These are phyloP conservation scores for Penicillium dipodomyicola DNA, from an alignment of 495 filamentous ascomycete species.

Conservation along the genomic window DNA sequence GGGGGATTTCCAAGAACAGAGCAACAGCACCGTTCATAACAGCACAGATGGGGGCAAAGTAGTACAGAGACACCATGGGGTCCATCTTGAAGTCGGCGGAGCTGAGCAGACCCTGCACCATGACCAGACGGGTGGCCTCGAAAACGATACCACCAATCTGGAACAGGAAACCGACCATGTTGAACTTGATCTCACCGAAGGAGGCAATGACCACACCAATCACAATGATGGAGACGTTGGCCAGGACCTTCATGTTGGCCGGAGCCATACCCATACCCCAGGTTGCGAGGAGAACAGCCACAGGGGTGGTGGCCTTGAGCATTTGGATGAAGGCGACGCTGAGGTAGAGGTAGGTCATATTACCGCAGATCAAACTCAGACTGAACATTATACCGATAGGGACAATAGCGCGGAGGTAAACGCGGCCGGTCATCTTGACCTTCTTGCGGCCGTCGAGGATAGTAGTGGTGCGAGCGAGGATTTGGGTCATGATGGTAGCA, in stretches of 20 bases:
- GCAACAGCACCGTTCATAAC: slow-evolving; percentile 81
- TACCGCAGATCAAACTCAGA: slow-evolving; percentile 90
- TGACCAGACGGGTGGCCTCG: slow-evolving; percentile 85
- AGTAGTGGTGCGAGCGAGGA: slow-evolving; percentile 79
- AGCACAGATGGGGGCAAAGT: slow-evolving; percentile 91
- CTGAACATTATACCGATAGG: slow-evolving; percentile 93
- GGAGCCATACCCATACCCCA: slow-evolving; percentile 79
- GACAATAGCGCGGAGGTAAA: slow-evolving; percentile 88
- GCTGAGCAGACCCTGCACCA: slow-evolving; percentile 87
- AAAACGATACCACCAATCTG: slow-evolving; percentile 82
- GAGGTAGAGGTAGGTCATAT: slow-evolving; percentile 89
- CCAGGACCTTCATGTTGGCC: slow-evolving; percentile 73
- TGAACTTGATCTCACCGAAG: slow-evolving; percentile 89
- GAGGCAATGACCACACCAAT: slow-evolving; percentile 87
- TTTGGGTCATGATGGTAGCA: slow-evolving; percentile 85
- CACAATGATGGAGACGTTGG: slow-evolving; percentile 86
- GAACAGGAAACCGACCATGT: slow-evolving; percentile 81
- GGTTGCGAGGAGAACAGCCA: slow-evolving; percentile 79
- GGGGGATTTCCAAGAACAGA: slow-evolving; percentile 74
- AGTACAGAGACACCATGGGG: slow-evolving; percentile 91
- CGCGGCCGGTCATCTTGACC: slow-evolving; percentile 89
- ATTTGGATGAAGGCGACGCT: slow-evolving; percentile 97
- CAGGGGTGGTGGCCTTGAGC: slow-evolving; percentile 94
- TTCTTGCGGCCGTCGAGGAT: slow-evolving; percentile 85
- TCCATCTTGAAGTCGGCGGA: slow-evolving; percentile 97